These are phyloP conservation scores for Suillus subalutaceus DNA, from an alignment of 768 basidiomycete genomes.

Conservation along the genomic window DNA sequence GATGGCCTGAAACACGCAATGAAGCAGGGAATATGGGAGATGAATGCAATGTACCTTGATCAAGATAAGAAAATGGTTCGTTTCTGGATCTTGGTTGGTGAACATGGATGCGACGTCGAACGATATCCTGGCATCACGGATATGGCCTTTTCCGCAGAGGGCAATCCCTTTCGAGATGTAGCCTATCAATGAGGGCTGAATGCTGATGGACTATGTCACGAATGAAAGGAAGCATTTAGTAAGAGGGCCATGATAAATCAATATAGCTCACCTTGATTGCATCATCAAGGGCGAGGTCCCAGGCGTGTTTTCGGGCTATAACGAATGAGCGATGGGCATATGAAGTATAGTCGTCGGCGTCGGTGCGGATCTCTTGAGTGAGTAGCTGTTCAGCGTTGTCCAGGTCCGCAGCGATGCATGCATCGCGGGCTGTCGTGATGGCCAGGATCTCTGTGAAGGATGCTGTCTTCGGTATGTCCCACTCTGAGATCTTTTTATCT, in stretches of 20 bases:
- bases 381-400: background rate
- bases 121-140: background rate
- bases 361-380: background rate
- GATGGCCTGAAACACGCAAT: background rate
- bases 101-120: background rate
- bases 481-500: background rate
- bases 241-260: background rate
- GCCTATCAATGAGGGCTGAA: background rate
- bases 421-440: background rate
- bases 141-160: background rate
- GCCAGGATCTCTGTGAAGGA: background rate
- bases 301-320: background rate
- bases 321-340: background rate
- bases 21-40: background rate
- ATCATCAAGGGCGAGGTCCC: background rate
- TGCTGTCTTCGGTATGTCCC: background rate
- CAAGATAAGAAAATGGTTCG: background rate
- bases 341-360: background rate
- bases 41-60: background rate
- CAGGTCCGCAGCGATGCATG: background rate
- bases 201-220: background rate
- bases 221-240: background rate
- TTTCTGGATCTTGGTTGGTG: background rate
- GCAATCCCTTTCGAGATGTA: background rate
- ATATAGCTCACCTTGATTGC: background rate